These are phyloP conservation scores for Hirschfeldia incana DNA, from an alignment of 345 rosid species.

Conservation along the genomic window DNA sequence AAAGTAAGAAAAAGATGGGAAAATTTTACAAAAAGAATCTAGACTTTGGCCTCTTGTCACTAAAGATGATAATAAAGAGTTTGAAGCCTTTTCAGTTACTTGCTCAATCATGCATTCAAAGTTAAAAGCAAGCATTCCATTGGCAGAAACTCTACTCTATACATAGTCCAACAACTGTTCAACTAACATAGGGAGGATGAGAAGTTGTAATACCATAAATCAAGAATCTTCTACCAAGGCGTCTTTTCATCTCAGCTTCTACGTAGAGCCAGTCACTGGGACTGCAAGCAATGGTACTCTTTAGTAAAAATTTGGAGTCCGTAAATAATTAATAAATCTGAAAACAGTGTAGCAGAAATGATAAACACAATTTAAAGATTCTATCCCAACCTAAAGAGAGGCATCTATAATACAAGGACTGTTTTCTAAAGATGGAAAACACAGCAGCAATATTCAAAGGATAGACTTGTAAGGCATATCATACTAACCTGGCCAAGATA, in stretches of 20 bases:
- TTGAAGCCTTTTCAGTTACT: background rate
- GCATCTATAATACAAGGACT: background rate
- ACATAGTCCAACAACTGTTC: background rate
- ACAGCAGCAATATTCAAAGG: no score
- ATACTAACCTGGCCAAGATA: constrained; percentile 85
- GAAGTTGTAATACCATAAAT: constrained; percentile 59
- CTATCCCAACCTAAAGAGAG: background rate
- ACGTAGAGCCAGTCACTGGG: constrained; percentile 81
- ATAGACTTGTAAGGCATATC: background rate
- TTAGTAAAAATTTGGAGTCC: background rate
- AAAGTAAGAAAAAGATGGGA: background rate
- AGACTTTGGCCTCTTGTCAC: background rate
- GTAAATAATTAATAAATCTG: background rate
- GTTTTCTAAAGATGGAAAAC: background rate
- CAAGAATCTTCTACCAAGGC: constrained; percentile 82
- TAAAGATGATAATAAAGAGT: background rate
- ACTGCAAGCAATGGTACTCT: constrained; percentile 50
- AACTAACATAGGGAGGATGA: constrained; percentile 2
- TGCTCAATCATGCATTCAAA: background rate
- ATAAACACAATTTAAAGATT: constrained; percentile 1
- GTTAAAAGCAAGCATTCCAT: background rate
- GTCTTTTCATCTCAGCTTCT: constrained; percentile 89
- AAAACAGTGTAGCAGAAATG: background rate
- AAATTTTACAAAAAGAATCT: background rate
- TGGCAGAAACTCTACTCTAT: background rate